Evolutionary conservation across 2,329 filamentous ascomycete genomes (phyloP), one percentile per base, ranked within the genome.

Genomic region (Curvularia spicifera): DNA sequence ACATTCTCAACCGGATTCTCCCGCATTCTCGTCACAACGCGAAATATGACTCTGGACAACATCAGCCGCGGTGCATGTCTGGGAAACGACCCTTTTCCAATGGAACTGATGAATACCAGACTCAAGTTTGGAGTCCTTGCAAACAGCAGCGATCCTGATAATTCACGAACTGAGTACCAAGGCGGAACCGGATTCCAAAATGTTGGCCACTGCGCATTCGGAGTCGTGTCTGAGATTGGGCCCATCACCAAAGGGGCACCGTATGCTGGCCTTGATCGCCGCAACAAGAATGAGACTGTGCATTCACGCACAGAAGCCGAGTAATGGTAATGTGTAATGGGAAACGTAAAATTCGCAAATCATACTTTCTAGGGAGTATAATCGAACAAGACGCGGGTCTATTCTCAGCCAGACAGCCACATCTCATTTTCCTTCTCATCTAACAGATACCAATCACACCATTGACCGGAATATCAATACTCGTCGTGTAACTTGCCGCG

Each of bases 401-500:
- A n/a, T 29, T 40, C 42, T 42, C 35, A 35, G 3, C 33, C 9
- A n/a, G 15, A 35, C 33, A 35, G 10, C 9, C 29, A 31, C 29
- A 12, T 31, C 29, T 12, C 29, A 31, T 7, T 31, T 8, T 31
- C 2, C 10, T 12, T 9, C 13, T n/a, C 44, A 4, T 33, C 47
- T 61, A 71, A 37, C 69, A 71, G 20, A 73, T 71, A 3, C 71
- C 69, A 49, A 72, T 72, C 13, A 72, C 71, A 0, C 70, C 70
- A n/a, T 73, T 74, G 0, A 82, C 78, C 0, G 80, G 81, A 37
- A 84, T 83, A 61, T 84, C 81, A 45, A 83, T 83, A 46, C 77
- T 78, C 1, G 81, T 83, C 4, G 81, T 83, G 64, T 83, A 83
- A 33, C 74, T 79, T n/a, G 81, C 80, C 8, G 79, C 78, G 56